phyloP scores from a whole-genome alignment of 2,329 filamentous ascomycete genomes.

The Juglanconis juglandina region DNA sequence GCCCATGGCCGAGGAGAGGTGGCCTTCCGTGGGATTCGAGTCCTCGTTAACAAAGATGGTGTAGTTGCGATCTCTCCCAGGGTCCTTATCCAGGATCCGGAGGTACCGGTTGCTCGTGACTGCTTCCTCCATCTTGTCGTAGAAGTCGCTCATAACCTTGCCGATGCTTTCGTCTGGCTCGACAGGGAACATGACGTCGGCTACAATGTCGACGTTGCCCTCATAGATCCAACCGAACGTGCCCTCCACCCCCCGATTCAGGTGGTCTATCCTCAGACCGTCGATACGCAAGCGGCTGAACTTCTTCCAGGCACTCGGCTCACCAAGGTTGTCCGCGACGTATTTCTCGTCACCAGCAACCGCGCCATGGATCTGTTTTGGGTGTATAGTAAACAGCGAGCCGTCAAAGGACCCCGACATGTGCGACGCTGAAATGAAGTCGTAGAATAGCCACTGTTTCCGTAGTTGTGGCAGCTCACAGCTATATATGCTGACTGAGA shows the following conservation, averaged over 20 bases:
- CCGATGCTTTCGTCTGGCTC: constrained; percentile 85
- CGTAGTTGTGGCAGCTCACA: constrained; percentile 89
- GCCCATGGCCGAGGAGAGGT: constrained; percentile 6
- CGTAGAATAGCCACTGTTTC: constrained; percentile 97
- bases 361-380: constrained; percentile 80
- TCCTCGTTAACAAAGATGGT: constrained; percentile 19
- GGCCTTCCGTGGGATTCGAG: constrained; percentile 2
- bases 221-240: constrained; percentile 98
- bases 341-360: constrained; percentile 60
- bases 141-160: constrained; percentile 96
- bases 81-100: constrained; percentile 52
- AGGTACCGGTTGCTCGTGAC: constrained; percentile 74
- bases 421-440: constrained; percentile 90
- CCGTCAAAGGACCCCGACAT: constrained; percentile 96
- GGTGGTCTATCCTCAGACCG: constrained; percentile 88
- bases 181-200: constrained; percentile 89
- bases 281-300: constrained; percentile 91
- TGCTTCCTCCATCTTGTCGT: constrained; percentile 90
- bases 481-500: constrained; percentile 90
- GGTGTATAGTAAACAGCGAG: constrained; percentile 95
- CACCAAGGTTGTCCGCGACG: constrained; percentile 56
- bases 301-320: constrained; percentile 84
- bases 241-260: constrained; percentile 88
- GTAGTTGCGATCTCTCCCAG: constrained; percentile 22
- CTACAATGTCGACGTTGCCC: constrained; percentile 93